Conservation (phyloP, 495 filamentous ascomycete genomes). For the Trichocladium uniseriatum region DNA sequence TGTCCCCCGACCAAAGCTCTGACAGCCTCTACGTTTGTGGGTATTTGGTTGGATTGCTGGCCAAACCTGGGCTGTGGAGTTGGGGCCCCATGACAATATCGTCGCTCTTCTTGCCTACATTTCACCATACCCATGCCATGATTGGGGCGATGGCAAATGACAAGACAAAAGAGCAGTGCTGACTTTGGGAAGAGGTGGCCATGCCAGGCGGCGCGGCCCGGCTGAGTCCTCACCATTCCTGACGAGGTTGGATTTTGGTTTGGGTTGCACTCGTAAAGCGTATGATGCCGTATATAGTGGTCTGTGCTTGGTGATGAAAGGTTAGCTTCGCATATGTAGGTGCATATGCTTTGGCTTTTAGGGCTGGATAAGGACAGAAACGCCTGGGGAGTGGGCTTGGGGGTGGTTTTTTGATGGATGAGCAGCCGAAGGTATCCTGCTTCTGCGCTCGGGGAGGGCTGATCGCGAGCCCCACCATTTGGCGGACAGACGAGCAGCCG, state of each 20-base stretch:
- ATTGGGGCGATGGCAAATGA: no score
- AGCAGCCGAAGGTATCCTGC: not conserved
- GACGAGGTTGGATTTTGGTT: not conserved
- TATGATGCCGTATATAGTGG: conserved; percentile 30
- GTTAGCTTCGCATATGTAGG: conserved; percentile 6
- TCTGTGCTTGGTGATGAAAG: conserved; percentile 19
- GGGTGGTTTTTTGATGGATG: not conserved
- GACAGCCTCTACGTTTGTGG: no score
- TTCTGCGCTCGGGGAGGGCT: no score
- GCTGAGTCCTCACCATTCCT: not conserved
- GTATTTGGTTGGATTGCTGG: no score
- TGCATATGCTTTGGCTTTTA: not conserved
- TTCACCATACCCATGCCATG: no score
- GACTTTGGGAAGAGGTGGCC: not conserved
- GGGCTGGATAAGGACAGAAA: no score
- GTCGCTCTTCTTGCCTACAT: no score
- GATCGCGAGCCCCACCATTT: not conserved
- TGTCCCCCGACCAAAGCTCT: no score
- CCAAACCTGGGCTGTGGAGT: no score
- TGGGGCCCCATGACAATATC: no score
- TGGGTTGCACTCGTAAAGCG: conserved; percentile 27
- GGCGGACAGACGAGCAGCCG: not conserved
- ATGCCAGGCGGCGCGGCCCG: not conserved
- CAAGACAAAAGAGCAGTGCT: not conserved
- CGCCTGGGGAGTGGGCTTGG: not conserved